Evolutionary conservation across 31 red algal species (phyloP), one percentile per base, ranked within the genome.

Genomic region (Asparagopsis taxiformis): DNA sequence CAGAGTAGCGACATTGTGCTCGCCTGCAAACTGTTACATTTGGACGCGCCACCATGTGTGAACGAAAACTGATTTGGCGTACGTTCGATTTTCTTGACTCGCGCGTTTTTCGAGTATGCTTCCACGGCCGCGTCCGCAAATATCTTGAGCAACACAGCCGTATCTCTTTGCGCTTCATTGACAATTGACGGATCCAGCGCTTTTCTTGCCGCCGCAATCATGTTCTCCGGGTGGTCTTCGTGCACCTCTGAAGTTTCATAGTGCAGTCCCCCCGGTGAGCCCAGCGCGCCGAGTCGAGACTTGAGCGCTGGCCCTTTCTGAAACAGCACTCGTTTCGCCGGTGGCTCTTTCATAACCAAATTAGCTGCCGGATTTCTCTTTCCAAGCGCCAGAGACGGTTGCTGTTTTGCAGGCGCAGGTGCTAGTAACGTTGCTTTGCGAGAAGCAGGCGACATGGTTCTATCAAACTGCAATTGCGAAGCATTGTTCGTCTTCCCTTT

Each of bases 301-400:
- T 75, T 74, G 32, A 85, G 51, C 4, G 81, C 68, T n/a, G 81
- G 70, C 29, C 81, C 70, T 43, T 69, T 74, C 54, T 85, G 69
- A 46, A 85, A 85, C 62, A 85, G 62, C 8, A 75, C 69, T 3
- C 81, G 56, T 54, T 85, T 85, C 22, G 81, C 70, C 28, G 81
- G 81, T 37, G 70, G 56, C 39, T 46, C 41, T 46, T 46, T 46
- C 8, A 13, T 6, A 46, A 9, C 8, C 8, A 46, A 46, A 13
- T 46, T 46, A 9, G 13, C 41, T 6, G 13, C 8, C 41, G 41
- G 6, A 13, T 6, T 13, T 46, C 41, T 46, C 41, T 46, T 46
- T 13, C 41, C 41, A 46, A 46, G 41, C 41, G 41, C 41, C 41
- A 46, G 13, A 13, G 13, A 9, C 41, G 41, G 41, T 13, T 46